phyloP scores from a whole-genome alignment of 2,329 filamentous ascomycete species.

The Onygena corvina region DNA sequence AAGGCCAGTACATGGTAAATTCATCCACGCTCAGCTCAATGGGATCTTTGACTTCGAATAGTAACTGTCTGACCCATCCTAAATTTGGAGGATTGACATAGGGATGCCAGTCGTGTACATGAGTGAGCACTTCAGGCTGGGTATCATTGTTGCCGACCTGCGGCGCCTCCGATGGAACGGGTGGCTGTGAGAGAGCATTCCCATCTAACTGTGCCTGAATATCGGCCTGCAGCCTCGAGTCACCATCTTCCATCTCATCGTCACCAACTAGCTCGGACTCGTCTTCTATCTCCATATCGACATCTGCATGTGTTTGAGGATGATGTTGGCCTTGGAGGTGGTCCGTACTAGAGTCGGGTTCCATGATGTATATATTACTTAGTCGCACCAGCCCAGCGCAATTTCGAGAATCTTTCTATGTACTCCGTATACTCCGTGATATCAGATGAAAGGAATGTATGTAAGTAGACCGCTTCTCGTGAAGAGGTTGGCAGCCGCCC shows the following conservation, averaged over 20 bases:
- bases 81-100: conserved; percentile 35
- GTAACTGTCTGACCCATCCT: conserved; percentile 30
- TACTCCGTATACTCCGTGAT: no score
- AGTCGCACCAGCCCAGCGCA: no score
- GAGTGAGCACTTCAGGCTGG: background rate
- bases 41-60: conserved; percentile 37
- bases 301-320: background rate
- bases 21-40: conserved; percentile 37
- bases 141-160: background rate
- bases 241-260: conserved; percentile 12
- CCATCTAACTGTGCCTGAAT: conserved; percentile 16
- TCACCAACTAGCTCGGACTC: conserved; percentile 3
- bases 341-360: background rate
- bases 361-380: no score
- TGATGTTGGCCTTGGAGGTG: background rate
- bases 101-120: background rate
- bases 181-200: background rate
- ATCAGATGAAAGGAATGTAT: no score
- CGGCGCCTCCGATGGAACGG: background rate
- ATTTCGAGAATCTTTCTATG: no score
- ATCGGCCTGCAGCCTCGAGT: conserved; percentile 15
- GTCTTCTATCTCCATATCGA: conserved; percentile 12
- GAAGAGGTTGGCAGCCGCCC: no score
- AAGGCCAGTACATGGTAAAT: conserved; percentile 39
- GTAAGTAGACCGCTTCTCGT: no score